Conservation (phyloP, 2,329 filamentous ascomycete genomes). For the Fusarium coicis region DNA sequence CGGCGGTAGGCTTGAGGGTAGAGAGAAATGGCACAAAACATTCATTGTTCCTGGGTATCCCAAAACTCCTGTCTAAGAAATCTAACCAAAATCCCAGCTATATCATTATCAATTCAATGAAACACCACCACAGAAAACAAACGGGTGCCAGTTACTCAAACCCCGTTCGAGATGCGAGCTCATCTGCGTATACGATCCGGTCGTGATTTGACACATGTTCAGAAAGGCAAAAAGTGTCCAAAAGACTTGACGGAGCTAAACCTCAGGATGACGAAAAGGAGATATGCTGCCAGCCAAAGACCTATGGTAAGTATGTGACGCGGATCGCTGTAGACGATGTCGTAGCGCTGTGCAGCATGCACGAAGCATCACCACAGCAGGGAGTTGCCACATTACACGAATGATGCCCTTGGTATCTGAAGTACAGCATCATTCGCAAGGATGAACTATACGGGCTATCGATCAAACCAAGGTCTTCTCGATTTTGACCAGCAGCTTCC, state of each 20-base stretch:
- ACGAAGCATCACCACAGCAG: neutral
- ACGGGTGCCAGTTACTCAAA: neutral
- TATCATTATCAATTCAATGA: neutral
- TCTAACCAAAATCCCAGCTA: conserved; percentile 17
- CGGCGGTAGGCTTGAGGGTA: neutral
- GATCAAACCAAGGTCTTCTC: conserved; percentile 57
- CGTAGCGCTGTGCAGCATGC: neutral
- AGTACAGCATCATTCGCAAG: neutral
- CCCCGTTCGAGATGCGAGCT: neutral
- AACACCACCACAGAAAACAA: neutral
- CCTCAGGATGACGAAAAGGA: neutral
- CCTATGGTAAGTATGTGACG: neutral
- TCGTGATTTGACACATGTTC: neutral
- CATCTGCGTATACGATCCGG: neutral
- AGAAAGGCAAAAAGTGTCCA: neutral
- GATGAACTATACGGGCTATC: neutral
- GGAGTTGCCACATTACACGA: neutral
- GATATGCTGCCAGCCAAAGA: neutral
- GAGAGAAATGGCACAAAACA: neutral
- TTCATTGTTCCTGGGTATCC: conserved; percentile 32
- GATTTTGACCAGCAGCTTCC: conserved; percentile 64
- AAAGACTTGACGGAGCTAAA: neutral
- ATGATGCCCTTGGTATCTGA: neutral
- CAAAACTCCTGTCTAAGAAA: conserved; percentile 35
- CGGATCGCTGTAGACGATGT: neutral